Percentiles rank a stretch among this genome's conserved stretches.
Conservation (phyloP, 2,329 filamentous ascomycete genomes). For the Claviceps sp. region DNA sequence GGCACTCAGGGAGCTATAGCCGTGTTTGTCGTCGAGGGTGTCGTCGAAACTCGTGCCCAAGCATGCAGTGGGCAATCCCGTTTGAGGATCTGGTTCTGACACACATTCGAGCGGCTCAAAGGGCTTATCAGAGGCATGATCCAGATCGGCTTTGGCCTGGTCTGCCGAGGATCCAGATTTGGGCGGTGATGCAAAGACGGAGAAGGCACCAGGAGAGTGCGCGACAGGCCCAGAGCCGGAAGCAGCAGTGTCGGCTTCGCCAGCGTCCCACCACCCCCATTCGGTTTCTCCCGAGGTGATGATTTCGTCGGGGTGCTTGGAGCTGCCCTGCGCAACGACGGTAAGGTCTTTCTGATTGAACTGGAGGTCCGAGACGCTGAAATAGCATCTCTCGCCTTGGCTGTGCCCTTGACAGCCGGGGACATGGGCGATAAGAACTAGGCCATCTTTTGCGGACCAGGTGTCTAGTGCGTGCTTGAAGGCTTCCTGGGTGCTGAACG, state of each 20-base stretch:
- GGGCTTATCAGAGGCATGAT: not conserved
- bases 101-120: not conserved
- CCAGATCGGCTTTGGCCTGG: too few relatives aligned
- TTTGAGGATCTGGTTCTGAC: not conserved
- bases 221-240: not conserved
- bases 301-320: slow-evolving; percentile 11
- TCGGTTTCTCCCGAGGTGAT: slow-evolving; percentile 11
- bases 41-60: slow-evolving; percentile 3
- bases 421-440: slow-evolving; percentile 15
- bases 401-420: slow-evolving; percentile 14
- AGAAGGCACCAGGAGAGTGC: not conserved
- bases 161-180: not conserved
- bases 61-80: slow-evolving; percentile 5
- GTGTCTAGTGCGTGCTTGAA: slow-evolving; percentile 11
- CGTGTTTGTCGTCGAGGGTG: slow-evolving; percentile 1
- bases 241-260: not conserved
- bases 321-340: slow-evolving; percentile 10
- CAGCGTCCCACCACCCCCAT: slow-evolving; percentile 14
- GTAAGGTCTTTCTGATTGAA: slow-evolving; percentile 6
- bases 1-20: slow-evolving; percentile 1
- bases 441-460: slow-evolving; percentile 10
- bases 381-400: slow-evolving; percentile 17
- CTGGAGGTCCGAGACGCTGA: slow-evolving; percentile 12
- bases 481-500: slow-evolving; percentile 11
- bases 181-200: not conserved